phyloP scores from a whole-genome alignment of 2,329 filamentous ascomycete species.

The Diaporthe ampelina region DNA sequence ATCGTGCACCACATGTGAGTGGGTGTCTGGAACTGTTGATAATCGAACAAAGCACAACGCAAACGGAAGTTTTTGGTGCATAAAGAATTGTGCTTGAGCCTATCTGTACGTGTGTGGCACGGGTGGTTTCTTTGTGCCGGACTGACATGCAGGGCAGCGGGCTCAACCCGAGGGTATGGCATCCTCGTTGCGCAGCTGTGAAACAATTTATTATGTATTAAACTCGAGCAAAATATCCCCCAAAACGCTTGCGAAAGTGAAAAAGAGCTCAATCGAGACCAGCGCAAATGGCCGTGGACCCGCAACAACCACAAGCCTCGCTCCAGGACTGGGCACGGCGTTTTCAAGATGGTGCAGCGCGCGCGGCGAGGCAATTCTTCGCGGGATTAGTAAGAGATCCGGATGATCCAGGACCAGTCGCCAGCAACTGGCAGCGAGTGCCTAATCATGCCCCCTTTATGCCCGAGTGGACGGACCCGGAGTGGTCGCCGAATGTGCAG shows the following conservation, averaged over 20 bases:
- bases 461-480: background rate
- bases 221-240: no score
- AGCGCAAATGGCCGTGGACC: no score
- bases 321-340: no score
- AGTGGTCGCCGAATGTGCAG: background rate
- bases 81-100: background rate
- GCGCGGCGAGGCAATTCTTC: no score
- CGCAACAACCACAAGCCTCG: no score
- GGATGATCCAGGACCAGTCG: background rate
- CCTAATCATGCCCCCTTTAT: background rate
- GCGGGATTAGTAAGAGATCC: no score
- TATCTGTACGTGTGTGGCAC: background rate
- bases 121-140: background rate
- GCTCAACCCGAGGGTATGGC: background rate
- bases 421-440: background rate
- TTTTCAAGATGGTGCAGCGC: no score
- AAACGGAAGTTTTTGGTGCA: background rate
- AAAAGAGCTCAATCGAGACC: background rate
- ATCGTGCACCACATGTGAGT: no score
- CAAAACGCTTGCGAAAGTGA: no score
- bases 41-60: constrained; percentile 15
- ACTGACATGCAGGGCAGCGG: background rate
- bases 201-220: no score
- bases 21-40: background rate
- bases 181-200: no score